Evolutionary conservation across 495 filamentous ascomycete species (phyloP), one percentile per base, ranked within the genome.

Genomic region (Cetradonia linearis): DNA sequence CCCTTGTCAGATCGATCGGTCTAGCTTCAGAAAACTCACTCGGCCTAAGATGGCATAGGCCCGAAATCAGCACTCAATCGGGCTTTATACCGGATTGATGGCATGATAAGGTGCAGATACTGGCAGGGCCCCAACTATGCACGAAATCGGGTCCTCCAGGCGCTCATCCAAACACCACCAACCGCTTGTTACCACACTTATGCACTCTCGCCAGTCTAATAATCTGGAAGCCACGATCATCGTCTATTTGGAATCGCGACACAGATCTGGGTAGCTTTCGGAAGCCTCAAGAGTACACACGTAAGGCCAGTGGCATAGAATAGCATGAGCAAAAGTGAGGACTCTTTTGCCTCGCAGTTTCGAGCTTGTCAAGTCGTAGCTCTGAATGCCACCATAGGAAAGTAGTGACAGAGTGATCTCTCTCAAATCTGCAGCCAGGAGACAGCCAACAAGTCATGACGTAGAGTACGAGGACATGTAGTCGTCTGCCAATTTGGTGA

Each of bases 41-140:
- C 27, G 14, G 31, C 50, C 50, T 20, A 34, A 53, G 18, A 33
- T 9, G 50, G 50, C 31, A 53, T 33, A 53, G 50, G 33, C 31
- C 7, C 50, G 9, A 53, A 30, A 53, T 36, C 16, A 53, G 0
- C 33, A 18, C 50, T 20, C 50, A 53, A 53, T 33, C n/a, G 30
- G 50, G 50, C 2, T 2, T 20, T 1, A 4, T n/a, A 23, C 30
- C 23, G 50, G 27, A 53, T 53, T 18, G n/a, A 31, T 53, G 31
- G 50, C 33, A 23, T 25, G 42, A 46, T 46, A n/a, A n/a, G 42
- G 42, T 23, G 42, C 42, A 23, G n/a, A 2, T 23, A 23, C n/a
- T 46, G 42, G 42, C 42, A 46, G 42, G 20, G 31, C 31, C n/a
- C 50, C 50, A 34, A 16, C n/a, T 54, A 54, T 54, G 50, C 50